A percentile compares a stretch with the other conserved stretches of the same genome.
Conservation (phyloP, 805 yeast genomes). For the Starmerella sirachaensis region DNA sequence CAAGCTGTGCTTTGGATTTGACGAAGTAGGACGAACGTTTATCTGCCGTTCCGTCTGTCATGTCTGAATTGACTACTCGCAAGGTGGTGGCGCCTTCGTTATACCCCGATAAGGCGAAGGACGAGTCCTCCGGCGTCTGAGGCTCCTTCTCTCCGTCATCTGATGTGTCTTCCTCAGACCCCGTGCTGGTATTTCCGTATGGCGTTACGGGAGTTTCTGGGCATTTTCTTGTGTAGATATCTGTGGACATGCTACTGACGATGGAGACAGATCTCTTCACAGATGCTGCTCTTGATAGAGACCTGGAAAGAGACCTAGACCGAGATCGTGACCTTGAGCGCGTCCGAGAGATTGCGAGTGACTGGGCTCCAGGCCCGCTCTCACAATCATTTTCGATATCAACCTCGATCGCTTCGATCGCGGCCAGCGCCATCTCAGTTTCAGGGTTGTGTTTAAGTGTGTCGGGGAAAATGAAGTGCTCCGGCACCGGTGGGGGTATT, state of each 20-base stretch:
- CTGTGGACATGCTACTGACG: conserved; percentile 7
- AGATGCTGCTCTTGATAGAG: background rate
- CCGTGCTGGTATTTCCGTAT: no score
- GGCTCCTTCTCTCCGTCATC: conserved; percentile 6
- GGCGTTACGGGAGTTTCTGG: conserved; percentile 2
- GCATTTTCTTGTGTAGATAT: conserved; percentile 21
- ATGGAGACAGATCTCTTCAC: background rate
- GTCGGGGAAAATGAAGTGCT: conserved; percentile 9
- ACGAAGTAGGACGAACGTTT: conserved; percentile 10
- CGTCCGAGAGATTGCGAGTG: background rate
- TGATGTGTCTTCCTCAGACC: no score
- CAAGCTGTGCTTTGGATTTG: conserved; percentile 21
- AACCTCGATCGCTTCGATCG: conserved; percentile 12
- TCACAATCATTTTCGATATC: conserved; percentile 5
- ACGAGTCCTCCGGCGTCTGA: conserved; percentile 3
- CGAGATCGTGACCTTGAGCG: conserved; percentile 1
- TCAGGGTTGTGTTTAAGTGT: background rate
- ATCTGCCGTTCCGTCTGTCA: background rate
- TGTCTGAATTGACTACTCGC: conserved; percentile 18
- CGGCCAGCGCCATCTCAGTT: conserved; percentile 14
- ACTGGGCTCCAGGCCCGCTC: background rate
- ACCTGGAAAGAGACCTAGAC: conserved; percentile 1
- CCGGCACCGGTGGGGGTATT: conserved; percentile 21
- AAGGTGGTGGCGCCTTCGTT: conserved; percentile 16
- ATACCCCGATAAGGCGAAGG: conserved; percentile 20